Base-by-base conservation (phyloP, 2,329 filamentous ascomycete species). In the Metarhizium humberi region DNA sequence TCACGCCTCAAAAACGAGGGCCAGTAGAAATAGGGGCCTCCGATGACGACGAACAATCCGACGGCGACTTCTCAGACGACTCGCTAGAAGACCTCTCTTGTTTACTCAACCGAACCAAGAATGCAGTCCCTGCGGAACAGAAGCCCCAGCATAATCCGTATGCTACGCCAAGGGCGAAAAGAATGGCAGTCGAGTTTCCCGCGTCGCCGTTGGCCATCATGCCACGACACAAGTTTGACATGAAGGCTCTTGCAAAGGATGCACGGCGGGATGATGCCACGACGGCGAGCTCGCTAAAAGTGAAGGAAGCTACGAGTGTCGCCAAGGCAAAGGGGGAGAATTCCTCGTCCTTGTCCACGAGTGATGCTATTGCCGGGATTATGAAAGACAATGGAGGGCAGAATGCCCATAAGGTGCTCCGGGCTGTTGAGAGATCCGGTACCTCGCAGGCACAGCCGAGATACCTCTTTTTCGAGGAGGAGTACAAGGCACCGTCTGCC, bases 41-140 rank as follows among this genome's bases (percentile, higher is more conserved):
- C 0, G 88, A 92, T 63, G 86, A 87, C 63, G 86, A 87, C 10
- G 86, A 88, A n/a, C 79, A 79, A 18, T 78, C 78, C 32, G 77
- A 85, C 60, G 80, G 76, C 42, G 61, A 59, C 42, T 66, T 63
- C 18, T 83, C 83, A 18, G 80, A 82, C 30, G 78, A 78, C 51
- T 86, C 85, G 0, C 74, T 86, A 14, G 76, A 79, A 5, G 75
- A 79, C 47, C 67, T 86, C 1, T 66, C 68, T 8, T 59, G 62
- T 34, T 66, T 72, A 11, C 62, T 73, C 11, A 63, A 67, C 6
- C 61, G 61, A 46, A 8, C 58, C 53, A n/a, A 49, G 60, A 51
- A 58, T 60, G 36, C 49, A 56, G 36, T 43, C 49, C 16, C 55
- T 3, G 40, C 16, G 36, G 50, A 8, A 6, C 61, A 53, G 30